Base-by-base conservation (phyloP, 1,139 yeast genomes). In the Taiozyma onychis region DNA sequence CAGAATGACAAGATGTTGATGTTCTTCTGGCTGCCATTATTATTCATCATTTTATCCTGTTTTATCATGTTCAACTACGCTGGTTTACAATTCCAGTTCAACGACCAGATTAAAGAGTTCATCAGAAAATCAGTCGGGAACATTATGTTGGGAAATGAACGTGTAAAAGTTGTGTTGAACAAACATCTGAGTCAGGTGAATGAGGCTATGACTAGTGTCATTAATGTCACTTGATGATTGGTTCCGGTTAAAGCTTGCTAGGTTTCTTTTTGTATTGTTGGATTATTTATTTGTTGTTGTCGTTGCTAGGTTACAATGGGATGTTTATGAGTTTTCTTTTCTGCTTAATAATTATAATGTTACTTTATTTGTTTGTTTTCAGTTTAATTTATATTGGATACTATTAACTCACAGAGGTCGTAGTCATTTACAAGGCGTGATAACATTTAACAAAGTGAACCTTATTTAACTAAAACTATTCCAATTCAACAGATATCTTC, bases 1-100 rank as follows among this genome's bases (percentile, higher is more conserved):
- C 82, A 81, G 59, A 86, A 89, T 61, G 98, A 90, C 66, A 86
- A 83, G 61, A 86, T 89, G 89, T 73, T 90, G 59, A 71, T 89
- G 52, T 87, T 89, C 64, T 90, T 90, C 76, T 90, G 98, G 98
- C 68, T 86, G 54, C 95, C 95, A 34, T 73, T 83, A 37, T 72
- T 86, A 66, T 61, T 85, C 30, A 55, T 76, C 44, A 73, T 82
- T 18, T 57, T 81, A 2, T 75, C 85, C 1, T 68, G 80, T 46
- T 75, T 81, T 62, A 68, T 81, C 44, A 68, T 83, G 30, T 69
- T 76, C 18, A 56, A 51, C 52, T 73, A 75, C 37, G 73, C 82
- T 62, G 87, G 88, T 4, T 75, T 69, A 57, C 53, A 56, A 34
- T 58, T 65, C 39, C 56, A 58, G 14, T 52, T 55, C 44, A 55